Percentiles rank a stretch among this genome's conserved stretches.
Conservation (phyloP, 768 basidiomycete genomes). For the Royoungia palumana region DNA sequence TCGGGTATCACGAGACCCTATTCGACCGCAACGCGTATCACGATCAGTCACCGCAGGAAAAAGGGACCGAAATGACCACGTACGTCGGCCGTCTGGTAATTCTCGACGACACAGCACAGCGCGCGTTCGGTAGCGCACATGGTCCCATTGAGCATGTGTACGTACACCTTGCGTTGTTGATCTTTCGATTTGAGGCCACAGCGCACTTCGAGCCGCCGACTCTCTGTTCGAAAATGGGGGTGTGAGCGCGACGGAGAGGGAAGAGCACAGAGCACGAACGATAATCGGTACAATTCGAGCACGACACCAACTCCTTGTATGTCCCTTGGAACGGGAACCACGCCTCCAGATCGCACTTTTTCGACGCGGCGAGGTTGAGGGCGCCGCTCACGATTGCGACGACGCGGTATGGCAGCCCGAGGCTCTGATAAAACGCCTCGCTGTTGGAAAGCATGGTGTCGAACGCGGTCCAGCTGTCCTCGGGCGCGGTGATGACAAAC, state of each 20-base stretch:
- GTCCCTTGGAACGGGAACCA: constrained; percentile 98
- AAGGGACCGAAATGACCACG: constrained; percentile 17
- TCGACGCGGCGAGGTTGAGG: constrained; percentile 92
- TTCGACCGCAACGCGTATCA: background rate
- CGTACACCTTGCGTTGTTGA: constrained; percentile 88
- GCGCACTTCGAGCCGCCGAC: constrained; percentile 86
- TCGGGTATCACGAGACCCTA: constrained; percentile 91
- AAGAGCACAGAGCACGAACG: constrained; percentile 54
- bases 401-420: constrained; percentile 87
- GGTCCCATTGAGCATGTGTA: constrained; percentile 99
- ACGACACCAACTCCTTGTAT: constrained; percentile 97
- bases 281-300: constrained; percentile 99
- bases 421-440: constrained; percentile 95
- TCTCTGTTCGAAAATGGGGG: constrained; percentile 54
- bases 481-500: constrained; percentile 92
- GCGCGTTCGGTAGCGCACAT: constrained; percentile 96
- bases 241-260: background rate
- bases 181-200: constrained; percentile 91
- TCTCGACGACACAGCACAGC: constrained; percentile 96
- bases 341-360: constrained; percentile 97
- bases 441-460: constrained; percentile 86
- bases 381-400: constrained; percentile 96
- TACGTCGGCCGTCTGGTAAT: constrained; percentile 94
- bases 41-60: background rate
- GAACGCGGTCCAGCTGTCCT: constrained; percentile 92